Evolutionary conservation across 75 land plant species (phyloP), one percentile per base, ranked within the genome.

Genomic region (Cupressus sempervirens): DNA sequence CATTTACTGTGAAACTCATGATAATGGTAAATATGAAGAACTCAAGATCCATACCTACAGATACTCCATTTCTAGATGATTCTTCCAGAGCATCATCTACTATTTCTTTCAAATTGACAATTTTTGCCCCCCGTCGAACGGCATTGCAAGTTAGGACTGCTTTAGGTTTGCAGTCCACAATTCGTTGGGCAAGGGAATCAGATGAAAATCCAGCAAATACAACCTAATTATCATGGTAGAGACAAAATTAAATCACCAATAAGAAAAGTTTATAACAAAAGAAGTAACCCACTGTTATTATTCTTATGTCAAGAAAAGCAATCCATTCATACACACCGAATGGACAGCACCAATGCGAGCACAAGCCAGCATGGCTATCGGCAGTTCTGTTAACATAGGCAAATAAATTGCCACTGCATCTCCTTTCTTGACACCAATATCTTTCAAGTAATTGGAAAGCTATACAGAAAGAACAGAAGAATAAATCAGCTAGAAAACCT

Each of bases 291-390:
- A n/a, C 62, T 10, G 18, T 54, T 38, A 6, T 26, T 11, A 79
- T 26, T 45, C 52, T 43, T 79, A 40, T n/a, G 81, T 9, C 20
- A n/a, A 79, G 45, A 6, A 48, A 79, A 79, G 11, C 26, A 40
- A 12, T 40, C 46, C 80, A 40, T 18, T 41, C 80, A 77, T 20
- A 77, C 46, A 41, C 88, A 97, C 99, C 90, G 99, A 97, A 83
- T 97, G 99, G 81, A 97, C 92, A 87, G 99, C 99, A 53, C 99
- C 99, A 88, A 97, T 97, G 32, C 99, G 98, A 84, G 98, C 98
- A 92, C 99, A 97, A 23, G 99, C 99, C 83, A 97, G 90, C 99
- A 97, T 97, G 30, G 99, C 94, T 40, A 97, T 94, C 1, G 99
- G 99, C 82, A 97, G 86, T 85, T 97, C 99, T 89, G 93, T 89